Percentiles rank a stretch among this genome's conserved stretches.
phyloP scores from a whole-genome alignment of 1,139 yeast genomes.

The Hanseniaspora uvarum region DNA sequence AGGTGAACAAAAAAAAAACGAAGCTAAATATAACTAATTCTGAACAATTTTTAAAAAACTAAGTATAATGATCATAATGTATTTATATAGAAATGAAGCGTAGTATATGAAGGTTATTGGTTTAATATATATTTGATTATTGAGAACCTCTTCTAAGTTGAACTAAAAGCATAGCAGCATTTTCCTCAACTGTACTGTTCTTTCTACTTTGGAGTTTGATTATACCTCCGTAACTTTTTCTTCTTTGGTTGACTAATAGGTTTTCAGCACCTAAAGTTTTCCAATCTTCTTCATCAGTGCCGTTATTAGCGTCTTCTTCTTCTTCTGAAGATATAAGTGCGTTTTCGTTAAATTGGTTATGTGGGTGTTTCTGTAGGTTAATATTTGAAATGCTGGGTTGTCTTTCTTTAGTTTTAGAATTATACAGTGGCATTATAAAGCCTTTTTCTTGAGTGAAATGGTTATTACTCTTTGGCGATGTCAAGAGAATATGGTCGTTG shows the following conservation, averaged over 20 bases:
- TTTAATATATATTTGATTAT: background rate
- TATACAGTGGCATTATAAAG: conserved; percentile 9
- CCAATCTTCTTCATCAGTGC: conserved; percentile 96
- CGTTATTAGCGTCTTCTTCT: conserved; percentile 25
- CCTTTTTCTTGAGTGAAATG: background rate
- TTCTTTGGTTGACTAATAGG: conserved; percentile 33
- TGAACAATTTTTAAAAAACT: too few species aligned
- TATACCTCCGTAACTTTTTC: conserved; percentile 16
- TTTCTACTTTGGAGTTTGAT: conserved; percentile 16
- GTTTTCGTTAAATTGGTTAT: conserved; percentile 3
- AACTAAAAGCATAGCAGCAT: conserved; percentile 28
- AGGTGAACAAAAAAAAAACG: too few species aligned
- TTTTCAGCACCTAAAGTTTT: conserved; percentile 70
- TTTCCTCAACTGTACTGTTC: conserved; percentile 24
- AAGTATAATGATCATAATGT: too few species aligned
- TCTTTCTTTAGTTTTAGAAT: conserved; percentile 6
- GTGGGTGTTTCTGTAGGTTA: background rate
- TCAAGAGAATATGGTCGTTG: background rate
- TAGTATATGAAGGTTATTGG: too few species aligned
- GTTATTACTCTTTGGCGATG: background rate
- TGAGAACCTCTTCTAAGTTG: conserved; percentile 24
- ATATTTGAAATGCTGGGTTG: conserved; percentile 4
- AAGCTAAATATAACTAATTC: too few species aligned
- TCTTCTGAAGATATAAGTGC: conserved; percentile 10
- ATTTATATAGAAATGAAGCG: too few species aligned